phyloP scores from a whole-genome alignment of 1,284 basidiomycete genomes.

The Ceratobasidium sp. region DNA sequence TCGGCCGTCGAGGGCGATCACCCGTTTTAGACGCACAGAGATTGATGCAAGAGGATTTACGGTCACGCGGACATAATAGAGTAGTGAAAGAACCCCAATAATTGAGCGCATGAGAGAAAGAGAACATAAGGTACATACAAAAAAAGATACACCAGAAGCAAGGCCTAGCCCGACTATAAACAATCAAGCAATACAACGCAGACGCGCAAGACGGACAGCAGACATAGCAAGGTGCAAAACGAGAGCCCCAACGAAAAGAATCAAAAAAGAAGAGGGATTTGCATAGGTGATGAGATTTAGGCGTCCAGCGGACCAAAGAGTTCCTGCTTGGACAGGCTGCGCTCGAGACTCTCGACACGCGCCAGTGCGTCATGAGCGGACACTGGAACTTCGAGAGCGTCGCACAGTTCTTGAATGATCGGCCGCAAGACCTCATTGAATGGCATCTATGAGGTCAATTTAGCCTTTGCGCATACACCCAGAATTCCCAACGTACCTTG shows the following conservation, averaged over 20 bases:
- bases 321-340: constrained; percentile 14
- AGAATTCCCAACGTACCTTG: constrained; percentile 7
- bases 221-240: not conserved
- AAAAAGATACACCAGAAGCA: constrained; percentile 6
- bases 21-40: no score
- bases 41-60: no score
- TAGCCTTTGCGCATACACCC: not conserved
- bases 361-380: constrained; percentile 20
- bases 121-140: constrained; percentile 26
- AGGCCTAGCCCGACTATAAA: constrained; percentile 26
- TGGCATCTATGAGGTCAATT: constrained; percentile 19
- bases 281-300: not conserved
- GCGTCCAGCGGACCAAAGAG: constrained; percentile 12
- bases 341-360: constrained; percentile 34
- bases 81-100: no score
- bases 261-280: not conserved
- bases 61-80: no score
- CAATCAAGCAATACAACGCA: constrained; percentile 32
- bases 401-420: constrained; percentile 31
- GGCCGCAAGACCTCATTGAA: constrained; percentile 28
- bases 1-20: no score
- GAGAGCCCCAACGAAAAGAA: not conserved
- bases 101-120: not conserved
- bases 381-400: constrained; percentile 17
- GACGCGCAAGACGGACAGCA: not conserved